A percentile compares a stretch with the other conserved stretches of the same genome.
These are phyloP conservation scores for Trichaptum fuscoviolaceum DNA, from an alignment of 768 basidiomycete species.

Conservation along the genomic window DNA sequence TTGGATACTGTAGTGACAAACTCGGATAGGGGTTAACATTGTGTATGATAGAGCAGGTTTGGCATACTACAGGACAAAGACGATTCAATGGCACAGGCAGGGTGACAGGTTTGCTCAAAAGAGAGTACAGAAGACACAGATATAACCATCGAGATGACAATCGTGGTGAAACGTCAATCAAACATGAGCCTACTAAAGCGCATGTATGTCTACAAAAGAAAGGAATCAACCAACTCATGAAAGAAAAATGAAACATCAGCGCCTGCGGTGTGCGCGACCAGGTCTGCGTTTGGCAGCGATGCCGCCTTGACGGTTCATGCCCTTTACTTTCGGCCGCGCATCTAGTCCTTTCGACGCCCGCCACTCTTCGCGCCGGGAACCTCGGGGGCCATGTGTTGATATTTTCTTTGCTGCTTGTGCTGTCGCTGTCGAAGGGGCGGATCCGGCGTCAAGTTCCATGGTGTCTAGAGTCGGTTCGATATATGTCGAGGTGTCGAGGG, in stretches of 20 bases:
- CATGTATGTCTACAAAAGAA: neutral
- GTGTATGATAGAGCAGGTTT: too few species aligned
- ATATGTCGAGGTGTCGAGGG: neutral
- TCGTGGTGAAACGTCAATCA: too few species aligned
- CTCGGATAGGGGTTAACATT: too few species aligned
- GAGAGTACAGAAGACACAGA: too few species aligned
- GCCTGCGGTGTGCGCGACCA: conserved; percentile 65
- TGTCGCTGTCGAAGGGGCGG: conserved; percentile 22
- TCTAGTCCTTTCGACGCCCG: conserved; percentile 70
- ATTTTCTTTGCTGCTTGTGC: conserved; percentile 33
- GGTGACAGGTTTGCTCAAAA: too few species aligned
- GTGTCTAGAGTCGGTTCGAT: conserved; percentile 28
- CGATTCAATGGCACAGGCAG: too few species aligned
- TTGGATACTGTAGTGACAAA: neutral
- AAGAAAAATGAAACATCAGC: conserved; percentile 32
- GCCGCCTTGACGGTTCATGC: conserved; percentile 65
- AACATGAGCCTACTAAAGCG: too few species aligned
- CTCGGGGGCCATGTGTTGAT: conserved; percentile 79
- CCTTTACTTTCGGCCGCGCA: conserved; percentile 42
- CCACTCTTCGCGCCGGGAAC: conserved; percentile 79
- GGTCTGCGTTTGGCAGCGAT: conserved; percentile 58
- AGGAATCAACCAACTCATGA: neutral
- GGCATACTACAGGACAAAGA: too few species aligned
- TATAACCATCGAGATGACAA: too few species aligned
- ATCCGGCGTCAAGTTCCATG: conserved; percentile 48